Base-by-base conservation (phyloP, 2,329 filamentous ascomycete species). In the Stachybotrys elegans region DNA sequence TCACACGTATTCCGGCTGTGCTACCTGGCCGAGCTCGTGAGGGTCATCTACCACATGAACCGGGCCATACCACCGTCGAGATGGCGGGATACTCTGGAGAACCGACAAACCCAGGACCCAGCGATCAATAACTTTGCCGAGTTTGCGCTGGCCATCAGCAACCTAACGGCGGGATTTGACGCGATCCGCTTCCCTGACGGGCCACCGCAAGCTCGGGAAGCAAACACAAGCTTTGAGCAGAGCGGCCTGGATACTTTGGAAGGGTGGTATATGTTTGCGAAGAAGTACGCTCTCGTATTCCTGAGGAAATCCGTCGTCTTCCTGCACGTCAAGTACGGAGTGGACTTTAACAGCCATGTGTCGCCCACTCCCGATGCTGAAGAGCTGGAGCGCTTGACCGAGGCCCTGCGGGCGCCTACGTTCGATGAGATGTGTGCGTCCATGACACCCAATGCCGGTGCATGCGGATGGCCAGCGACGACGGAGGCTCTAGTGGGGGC, bases 1-100 rank as follows among this genome's bases (percentile, higher is more conserved):
- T 78, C 84, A 32, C 86, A 95, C 61, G 65, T 97, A 42, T 67
- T 97, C 40, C 83, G 86, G 29, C 71, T 97, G 37, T 96, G 90
- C 67, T 96, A 95, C 59, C 75, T 95, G 44, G 88, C 88, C 3
- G 93, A 98, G 65, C 81, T 98, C 45, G 81, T 94, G 47, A 94
- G 95, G 66, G 83, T 90, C 6, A 76, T 89, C 14, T 75, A 73
- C 48, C 72, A 79, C 55, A 72, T 81, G 60, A 71, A 72, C 20
- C 72, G 71, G 40, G 79, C 79, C 56, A 73, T 80, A 38, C 69
- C 76, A 0, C 59, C 67, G 4, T 63, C 68, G 6, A 66, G 62
- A 43, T 83, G 75, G 72, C 57, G 77, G 11, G 64, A 68, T 21
- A 64, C 63, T 35, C 65, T 78, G 42, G 57, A 67, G 43, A 67